A percentile compares a stretch with the other conserved stretches of the same genome.
phyloP scores from a whole-genome alignment of 768 basidiomycete species.

The Lanmaoa rubissima region DNA sequence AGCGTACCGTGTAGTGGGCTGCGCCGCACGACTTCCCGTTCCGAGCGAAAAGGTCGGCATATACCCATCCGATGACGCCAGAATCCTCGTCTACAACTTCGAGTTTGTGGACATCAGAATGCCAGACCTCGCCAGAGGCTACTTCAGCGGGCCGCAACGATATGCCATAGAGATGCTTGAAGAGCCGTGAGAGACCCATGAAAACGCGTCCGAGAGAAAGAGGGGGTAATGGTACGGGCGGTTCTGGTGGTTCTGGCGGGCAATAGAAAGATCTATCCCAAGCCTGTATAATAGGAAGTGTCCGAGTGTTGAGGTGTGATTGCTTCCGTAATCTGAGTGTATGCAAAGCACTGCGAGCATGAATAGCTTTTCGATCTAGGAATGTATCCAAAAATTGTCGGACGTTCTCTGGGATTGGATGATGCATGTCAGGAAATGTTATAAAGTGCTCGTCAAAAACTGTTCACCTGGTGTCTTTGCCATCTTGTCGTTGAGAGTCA shows the following conservation, averaged over 20 bases:
- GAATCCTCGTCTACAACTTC: conserved; percentile 89
- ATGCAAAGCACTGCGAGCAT: conserved; percentile 71
- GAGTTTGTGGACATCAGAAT: conserved; percentile 82
- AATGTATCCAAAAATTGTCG: conserved; percentile 80
- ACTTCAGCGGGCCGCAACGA: conserved; percentile 69
- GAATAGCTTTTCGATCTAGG: conserved; percentile 74
- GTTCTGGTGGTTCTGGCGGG: conserved; percentile 71
- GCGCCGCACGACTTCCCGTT: conserved; percentile 86
- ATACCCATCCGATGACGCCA: conserved; percentile 91
- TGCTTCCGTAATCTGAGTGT: conserved; percentile 72
- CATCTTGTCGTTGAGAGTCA: conserved; percentile 94
- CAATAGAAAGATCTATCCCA: conserved; percentile 98
- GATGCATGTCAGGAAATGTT: neutral
- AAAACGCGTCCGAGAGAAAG: conserved; percentile 90
- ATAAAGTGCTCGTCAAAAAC: neutral
- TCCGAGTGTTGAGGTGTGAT: conserved; percentile 56
- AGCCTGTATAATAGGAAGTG: conserved; percentile 72
- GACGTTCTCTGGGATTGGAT: conserved; percentile 65
- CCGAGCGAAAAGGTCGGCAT: conserved; percentile 86
- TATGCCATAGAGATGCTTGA: conserved; percentile 85
- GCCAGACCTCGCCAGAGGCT: conserved; percentile 83
- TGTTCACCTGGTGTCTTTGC: conserved; percentile 82
- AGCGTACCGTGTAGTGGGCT: conserved; percentile 96
- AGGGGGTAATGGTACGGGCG: conserved; percentile 68
- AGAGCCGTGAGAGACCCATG: conserved; percentile 87